phyloP scores from a whole-genome alignment of 31 red algal species.

The Bonnemaisonia californica region DNA sequence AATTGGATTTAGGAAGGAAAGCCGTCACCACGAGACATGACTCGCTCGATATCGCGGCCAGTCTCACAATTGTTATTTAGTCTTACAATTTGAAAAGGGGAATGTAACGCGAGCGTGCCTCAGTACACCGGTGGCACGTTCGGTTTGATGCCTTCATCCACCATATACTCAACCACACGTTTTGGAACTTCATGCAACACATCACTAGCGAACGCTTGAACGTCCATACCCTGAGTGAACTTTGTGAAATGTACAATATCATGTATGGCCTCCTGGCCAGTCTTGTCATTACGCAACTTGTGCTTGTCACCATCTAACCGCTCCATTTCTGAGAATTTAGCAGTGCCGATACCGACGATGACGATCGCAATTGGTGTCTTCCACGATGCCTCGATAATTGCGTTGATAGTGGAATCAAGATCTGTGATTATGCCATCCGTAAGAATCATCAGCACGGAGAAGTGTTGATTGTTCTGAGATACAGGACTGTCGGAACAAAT shows the following conservation, averaged over 20 bases:
- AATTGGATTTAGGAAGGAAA: no score
- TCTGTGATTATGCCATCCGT: constrained; percentile 92
- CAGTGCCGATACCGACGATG: constrained; percentile 84
- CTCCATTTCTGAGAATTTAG: constrained; percentile 76
- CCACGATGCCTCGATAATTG: constrained; percentile 60
- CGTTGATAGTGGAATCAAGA: constrained; percentile 52
- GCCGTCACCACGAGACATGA: no score
- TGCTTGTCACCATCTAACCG: constrained; percentile 65
- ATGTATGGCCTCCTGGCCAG: constrained; percentile 38
- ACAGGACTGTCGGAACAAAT: constrained; percentile 21
- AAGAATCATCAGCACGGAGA: constrained; percentile 76
- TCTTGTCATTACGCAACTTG: constrained; percentile 26
- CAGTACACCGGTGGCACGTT: no score
- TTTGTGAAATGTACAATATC: constrained; percentile 82
- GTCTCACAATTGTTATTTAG: no score
- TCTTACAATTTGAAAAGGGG: no score
- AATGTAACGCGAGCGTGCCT: no score
- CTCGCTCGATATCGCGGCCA: no score
- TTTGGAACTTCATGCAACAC: constrained; percentile 73
- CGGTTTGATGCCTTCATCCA: constrained; percentile 55
- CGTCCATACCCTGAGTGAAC: constrained; percentile 13
- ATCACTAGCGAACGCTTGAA: constrained; percentile 39
- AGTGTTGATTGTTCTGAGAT: constrained; percentile 52
- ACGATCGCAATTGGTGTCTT: constrained; percentile 77
- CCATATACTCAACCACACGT: constrained; percentile 72